Evolutionary conservation across 768 basidiomycete genomes (phyloP).

Genomic region (Suillus bovinus): DNA sequence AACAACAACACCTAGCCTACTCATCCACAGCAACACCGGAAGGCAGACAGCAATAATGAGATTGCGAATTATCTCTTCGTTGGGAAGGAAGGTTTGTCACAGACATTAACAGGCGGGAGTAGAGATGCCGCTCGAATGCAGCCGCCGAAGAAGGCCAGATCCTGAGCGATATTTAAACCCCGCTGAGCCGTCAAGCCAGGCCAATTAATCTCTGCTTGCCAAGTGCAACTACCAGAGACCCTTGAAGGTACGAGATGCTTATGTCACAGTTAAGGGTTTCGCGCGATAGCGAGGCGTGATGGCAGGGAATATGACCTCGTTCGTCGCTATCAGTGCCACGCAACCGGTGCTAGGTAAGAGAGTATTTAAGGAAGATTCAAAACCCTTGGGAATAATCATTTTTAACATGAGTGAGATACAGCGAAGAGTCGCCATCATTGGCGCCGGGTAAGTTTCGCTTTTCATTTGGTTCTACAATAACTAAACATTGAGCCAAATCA

Average conservation of each 20-base stretch:
- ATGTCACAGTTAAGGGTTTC: not conserved
- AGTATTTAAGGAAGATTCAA: not conserved
- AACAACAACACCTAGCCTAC: not conserved
- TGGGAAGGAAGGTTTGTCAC: not conserved
- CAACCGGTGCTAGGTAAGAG: no score
- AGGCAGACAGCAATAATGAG: not conserved
- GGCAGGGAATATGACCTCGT: not conserved
- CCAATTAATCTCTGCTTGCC: no score
- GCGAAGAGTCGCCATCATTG: conserved; percentile 21
- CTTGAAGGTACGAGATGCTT: not conserved
- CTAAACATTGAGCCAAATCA: not conserved
- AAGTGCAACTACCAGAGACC: no score
- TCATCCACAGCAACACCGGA: not conserved
- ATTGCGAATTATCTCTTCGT: not conserved
- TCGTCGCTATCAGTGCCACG: no score
- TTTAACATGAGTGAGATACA: not conserved
- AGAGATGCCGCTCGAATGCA: no score
- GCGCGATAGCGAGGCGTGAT: not conserved
- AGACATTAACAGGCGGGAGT: no score
- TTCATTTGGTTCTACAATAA: not conserved
- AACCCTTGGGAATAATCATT: not conserved
- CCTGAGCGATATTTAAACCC: no score
- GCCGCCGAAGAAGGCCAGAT: no score
- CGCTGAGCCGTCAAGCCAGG: no score
- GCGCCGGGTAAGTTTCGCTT: conserved; percentile 18